Evolutionary conservation across 2,329 filamentous ascomycete species (phyloP).

Genomic region (Calonectria honghensis): DNA sequence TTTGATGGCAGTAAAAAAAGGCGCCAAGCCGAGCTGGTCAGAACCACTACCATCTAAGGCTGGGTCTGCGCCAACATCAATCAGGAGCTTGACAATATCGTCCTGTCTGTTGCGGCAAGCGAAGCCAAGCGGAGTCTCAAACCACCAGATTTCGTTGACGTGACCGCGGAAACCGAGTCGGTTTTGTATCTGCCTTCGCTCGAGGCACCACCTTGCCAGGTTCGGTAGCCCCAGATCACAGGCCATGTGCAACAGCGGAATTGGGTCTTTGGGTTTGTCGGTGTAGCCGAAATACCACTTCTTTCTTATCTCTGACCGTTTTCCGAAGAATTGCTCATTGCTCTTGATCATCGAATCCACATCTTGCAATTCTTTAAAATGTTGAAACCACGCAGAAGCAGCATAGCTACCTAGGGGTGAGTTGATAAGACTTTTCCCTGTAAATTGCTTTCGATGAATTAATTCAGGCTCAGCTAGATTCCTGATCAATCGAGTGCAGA

Average conservation of each 20-base stretch:
- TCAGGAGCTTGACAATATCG: background rate
- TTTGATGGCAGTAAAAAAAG: background rate
- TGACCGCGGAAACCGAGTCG: slow-evolving; percentile 8
- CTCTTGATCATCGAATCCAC: background rate
- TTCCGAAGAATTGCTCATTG: slow-evolving; percentile 3
- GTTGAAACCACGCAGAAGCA: background rate
- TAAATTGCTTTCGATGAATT: background rate
- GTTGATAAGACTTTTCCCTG: background rate
- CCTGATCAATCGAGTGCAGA: background rate
- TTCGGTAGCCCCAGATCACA: background rate
- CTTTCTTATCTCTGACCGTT: background rate
- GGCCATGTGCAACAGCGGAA: slow-evolving; percentile 7
- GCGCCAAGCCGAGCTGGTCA: background rate
- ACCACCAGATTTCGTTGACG: background rate
- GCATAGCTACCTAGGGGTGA: background rate
- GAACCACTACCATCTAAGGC: too few relatives aligned
- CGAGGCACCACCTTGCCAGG: slow-evolving; percentile 12
- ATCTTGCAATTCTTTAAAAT: slow-evolving; percentile 1
- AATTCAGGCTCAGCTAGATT: background rate
- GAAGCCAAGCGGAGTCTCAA: background rate
- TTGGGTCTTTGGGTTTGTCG: too few relatives aligned
- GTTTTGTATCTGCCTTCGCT: background rate
- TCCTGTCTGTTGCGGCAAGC: background rate
- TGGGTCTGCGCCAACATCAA: slow-evolving; percentile 10
- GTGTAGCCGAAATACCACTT: background rate